These are phyloP conservation scores for Botryosphaeria agaves DNA, from an alignment of 2,329 filamentous ascomycete species.

Conservation along the genomic window DNA sequence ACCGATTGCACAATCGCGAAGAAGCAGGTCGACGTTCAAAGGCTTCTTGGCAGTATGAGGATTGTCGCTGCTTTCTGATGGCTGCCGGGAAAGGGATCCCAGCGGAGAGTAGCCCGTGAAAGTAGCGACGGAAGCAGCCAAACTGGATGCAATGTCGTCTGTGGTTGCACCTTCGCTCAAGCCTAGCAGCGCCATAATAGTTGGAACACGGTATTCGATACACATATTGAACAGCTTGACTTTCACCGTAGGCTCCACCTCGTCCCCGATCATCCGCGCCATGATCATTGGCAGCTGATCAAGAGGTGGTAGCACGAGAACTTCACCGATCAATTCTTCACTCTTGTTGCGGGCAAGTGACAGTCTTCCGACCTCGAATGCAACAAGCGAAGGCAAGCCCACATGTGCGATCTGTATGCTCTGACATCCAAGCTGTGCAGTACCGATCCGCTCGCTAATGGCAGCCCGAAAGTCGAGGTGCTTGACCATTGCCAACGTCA, in stretches of 20 bases:
- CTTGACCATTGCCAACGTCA: slow-evolving; percentile 54
- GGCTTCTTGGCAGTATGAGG: slow-evolving; percentile 14
- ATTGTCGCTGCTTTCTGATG: slow-evolving; percentile 11
- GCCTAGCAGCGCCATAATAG: slow-evolving; percentile 62
- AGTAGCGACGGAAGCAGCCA: slow-evolving; percentile 66
- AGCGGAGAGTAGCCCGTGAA: slow-evolving; percentile 47
- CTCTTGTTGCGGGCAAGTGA: slow-evolving; percentile 43
- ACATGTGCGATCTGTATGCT: slow-evolving; percentile 65
- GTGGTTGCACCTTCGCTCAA: slow-evolving; percentile 48
- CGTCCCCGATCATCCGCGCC: slow-evolving; percentile 79
- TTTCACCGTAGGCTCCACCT: slow-evolving; percentile 82
- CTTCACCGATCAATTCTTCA: slow-evolving; percentile 55
- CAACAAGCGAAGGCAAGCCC: slow-evolving; percentile 64
- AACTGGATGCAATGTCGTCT: slow-evolving; percentile 50
- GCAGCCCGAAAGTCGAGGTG: slow-evolving; percentile 44
- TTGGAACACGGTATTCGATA: slow-evolving; percentile 77
- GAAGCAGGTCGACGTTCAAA: slow-evolving; percentile 51
- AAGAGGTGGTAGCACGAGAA: slow-evolving; percentile 22
- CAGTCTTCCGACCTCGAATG: slow-evolving; percentile 52
- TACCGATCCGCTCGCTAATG: slow-evolving; percentile 36
- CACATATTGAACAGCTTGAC: slow-evolving; percentile 70
- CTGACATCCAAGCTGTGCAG: slow-evolving; percentile 30
- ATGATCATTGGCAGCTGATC: slow-evolving; percentile 53
- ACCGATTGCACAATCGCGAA: slow-evolving; percentile 68
- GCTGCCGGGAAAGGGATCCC: slow-evolving; percentile 16